phyloP scores from a whole-genome alignment of 306 rosid species.

The Citrullus amarus region DNA sequence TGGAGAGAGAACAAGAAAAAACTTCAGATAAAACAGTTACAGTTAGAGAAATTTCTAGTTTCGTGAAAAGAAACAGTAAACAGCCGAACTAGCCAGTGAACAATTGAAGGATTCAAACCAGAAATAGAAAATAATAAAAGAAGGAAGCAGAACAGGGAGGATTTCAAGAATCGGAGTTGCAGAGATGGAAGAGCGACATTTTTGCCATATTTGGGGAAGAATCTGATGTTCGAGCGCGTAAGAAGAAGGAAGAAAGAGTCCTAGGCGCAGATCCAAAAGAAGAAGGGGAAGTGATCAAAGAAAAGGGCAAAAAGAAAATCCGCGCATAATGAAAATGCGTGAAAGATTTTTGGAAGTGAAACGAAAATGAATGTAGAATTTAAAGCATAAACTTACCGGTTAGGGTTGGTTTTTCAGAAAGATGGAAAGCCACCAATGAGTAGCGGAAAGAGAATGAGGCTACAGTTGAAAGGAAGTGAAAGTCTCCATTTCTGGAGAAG shows the following conservation, averaged over 20 bases:
- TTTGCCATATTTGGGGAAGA: conserved; percentile 2
- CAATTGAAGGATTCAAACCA: not conserved
- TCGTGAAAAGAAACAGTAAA: not conserved
- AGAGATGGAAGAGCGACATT: not conserved
- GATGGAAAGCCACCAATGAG: conserved; percentile 3
- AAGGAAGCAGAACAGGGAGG: not conserved
- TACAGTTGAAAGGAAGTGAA: not conserved
- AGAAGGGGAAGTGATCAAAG: not conserved
- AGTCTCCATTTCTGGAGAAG: not conserved
- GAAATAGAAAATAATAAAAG: not conserved
- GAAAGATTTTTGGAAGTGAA: not conserved
- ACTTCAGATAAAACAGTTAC: not conserved
- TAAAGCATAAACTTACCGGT: conserved; percentile 4
- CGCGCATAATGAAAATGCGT: not conserved
- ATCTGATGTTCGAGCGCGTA: not conserved
- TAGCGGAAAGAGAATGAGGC: not conserved
- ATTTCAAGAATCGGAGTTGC: not conserved
- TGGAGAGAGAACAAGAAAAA: not conserved
- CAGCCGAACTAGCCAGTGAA: not conserved
- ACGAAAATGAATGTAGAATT: not conserved
- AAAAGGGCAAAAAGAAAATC: not conserved
- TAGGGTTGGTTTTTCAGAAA: not conserved
- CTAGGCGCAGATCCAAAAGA: not conserved
- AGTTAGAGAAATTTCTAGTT: not conserved
- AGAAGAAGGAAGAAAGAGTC: not conserved